Evolutionary conservation across 108 stramenopile species (phyloP), one percentile per base, ranked within the genome.

Genomic region (Pseudonitzschia delicatissima): DNA sequence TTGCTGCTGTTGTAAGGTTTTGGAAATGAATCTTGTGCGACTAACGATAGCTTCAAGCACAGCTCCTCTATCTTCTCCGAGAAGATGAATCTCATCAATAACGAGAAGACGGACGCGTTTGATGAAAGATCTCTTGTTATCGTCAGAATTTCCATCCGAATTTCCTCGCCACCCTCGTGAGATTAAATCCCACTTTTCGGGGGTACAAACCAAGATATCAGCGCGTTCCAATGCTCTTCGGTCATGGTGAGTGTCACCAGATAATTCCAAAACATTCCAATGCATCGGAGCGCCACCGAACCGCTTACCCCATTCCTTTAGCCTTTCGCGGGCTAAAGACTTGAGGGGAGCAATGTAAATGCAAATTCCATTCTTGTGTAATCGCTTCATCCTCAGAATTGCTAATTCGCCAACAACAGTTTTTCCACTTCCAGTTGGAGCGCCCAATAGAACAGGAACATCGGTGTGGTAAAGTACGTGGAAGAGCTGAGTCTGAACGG

Each of bases 301-400:
- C 49, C 89, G 83, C 33, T 69, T 62, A 31, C 71, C 64, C 99
- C 99, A 99, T 67, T 99, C 98, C 48, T 94, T 95, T 5, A 98
- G 74, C 23, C 99, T 82, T 72, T 99, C 99, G 39, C 97, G 72
- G 0, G 98, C 98, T 7, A 99, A 79, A 8, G 98, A 97, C 71
- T 98, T 98, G 39, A 99, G 82, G 7, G 99, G 99, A 4, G 98
- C 99, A 47, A 99, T 95, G 81, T 99, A 99, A 6, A 99, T 96
- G 39, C 93, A 93, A 66, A 93, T 93, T 15, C 87, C 84, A 27
- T 78, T 58, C 23, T 83, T 75, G 49, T 86, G 67, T 21, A 73
- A 55, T 35, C 69, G 78, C 71, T 95, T 86, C 91, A 99, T 87
- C 20, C 98, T 77, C 39, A 98, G 68, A 32, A 98, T 62, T 6